These are phyloP conservation scores for Trametes cinnabarina DNA, from an alignment of 768 basidiomycete species.

Conservation along the genomic window DNA sequence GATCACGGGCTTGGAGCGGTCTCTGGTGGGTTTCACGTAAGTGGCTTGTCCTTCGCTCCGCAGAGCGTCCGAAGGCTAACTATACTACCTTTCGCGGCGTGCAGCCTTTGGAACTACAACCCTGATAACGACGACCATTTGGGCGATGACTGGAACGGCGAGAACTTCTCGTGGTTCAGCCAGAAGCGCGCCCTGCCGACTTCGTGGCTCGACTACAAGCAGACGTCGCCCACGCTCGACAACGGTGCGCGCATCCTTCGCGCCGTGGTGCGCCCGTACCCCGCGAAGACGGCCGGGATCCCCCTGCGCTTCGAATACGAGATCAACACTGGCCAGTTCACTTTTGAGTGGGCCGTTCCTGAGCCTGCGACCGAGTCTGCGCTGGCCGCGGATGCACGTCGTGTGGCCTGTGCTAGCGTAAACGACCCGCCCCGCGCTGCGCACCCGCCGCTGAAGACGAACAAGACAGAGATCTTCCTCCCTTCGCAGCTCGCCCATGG, in stretches of 20 bases:
- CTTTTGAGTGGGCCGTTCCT: constrained; percentile 61
- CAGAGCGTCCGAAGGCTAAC: neutral
- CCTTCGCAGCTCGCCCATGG: constrained; percentile 61
- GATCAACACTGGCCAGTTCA: constrained; percentile 66
- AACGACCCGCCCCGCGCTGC: constrained; percentile 40
- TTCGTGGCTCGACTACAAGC: constrained; percentile 54
- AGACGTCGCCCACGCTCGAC: constrained; percentile 70
- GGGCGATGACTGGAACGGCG: constrained; percentile 94
- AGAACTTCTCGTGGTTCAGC: constrained; percentile 97
- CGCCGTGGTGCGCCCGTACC: constrained; percentile 85
- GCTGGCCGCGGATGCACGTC: neutral
- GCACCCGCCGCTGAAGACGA: constrained; percentile 42
- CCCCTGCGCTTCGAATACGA: constrained; percentile 76
- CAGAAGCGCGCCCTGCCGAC: constrained; percentile 53
- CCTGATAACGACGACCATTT: constrained; percentile 72
- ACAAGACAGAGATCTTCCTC: constrained; percentile 81
- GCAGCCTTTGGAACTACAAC: constrained; percentile 93
- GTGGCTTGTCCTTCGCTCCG: constrained; percentile 32
- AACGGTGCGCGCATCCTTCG: constrained; percentile 77
- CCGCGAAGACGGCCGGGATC: constrained; percentile 85
- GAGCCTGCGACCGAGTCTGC: constrained; percentile 13
- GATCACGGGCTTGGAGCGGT: constrained; percentile 75
- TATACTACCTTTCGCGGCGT: neutral
- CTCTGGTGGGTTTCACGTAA: constrained; percentile 82
- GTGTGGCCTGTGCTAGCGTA: constrained; percentile 19